phyloP scores from a whole-genome alignment of 2,329 filamentous ascomycete species.

The Waltergamsia citrina region DNA sequence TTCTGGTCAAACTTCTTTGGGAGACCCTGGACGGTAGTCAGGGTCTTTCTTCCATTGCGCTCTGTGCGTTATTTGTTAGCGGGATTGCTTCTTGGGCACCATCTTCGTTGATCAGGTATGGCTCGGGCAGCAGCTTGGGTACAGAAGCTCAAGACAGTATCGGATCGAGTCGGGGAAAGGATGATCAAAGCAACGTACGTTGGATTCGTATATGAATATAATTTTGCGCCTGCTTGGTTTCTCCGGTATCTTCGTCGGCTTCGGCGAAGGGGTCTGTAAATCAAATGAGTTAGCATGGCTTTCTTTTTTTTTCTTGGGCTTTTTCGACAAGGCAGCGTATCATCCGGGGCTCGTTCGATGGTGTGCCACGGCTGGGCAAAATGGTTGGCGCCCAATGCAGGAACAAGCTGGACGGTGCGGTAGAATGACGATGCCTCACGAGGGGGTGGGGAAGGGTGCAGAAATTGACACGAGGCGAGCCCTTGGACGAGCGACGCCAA shows the following conservation, averaged over 20 bases:
- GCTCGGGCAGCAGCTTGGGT: no score
- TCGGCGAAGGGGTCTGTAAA: conserved; percentile 97
- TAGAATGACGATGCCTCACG: background rate
- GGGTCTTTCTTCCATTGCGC: conserved; percentile 99
- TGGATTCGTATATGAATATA: conserved; percentile 99
- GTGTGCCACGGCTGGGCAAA: background rate
- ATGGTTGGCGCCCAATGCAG: conserved; percentile 2
- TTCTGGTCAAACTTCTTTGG: conserved; percentile 99
- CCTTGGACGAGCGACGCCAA: no score
- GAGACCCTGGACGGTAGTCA: conserved; percentile 98
- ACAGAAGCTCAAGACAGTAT: conserved; percentile 1
- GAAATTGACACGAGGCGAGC: conserved; percentile 1
- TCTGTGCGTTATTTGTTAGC: conserved; percentile 51
- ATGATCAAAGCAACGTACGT: conserved; percentile 52
- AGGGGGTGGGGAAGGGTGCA: background rate
- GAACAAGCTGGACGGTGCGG: conserved; percentile 1
- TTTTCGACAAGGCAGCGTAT: no score
- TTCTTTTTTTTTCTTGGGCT: no score
- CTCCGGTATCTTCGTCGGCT: conserved; percentile 98
- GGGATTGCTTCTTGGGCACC: background rate
- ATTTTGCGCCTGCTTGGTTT: conserved; percentile 90
- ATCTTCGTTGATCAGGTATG: no score
- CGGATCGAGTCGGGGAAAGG: background rate
- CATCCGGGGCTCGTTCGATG: no score
- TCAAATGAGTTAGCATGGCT: background rate